Evolutionary conservation across 352 stramenopile genomes (phyloP).

Genomic region (Pythium volutum): DNA sequence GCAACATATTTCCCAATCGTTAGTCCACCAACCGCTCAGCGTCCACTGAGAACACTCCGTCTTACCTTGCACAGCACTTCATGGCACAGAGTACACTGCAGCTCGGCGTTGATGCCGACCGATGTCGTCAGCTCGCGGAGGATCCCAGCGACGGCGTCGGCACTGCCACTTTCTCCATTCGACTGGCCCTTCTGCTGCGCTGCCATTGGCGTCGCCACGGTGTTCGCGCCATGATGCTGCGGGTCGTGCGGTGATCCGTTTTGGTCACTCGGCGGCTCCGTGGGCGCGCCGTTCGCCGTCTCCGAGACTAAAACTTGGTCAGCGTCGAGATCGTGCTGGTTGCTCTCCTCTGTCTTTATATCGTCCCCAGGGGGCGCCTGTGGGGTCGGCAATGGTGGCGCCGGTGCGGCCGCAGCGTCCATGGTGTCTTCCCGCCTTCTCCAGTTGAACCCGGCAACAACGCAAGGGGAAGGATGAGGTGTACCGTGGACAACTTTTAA

Average conservation of each 20-base stretch:
- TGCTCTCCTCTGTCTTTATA: background rate
- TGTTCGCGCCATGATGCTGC: background rate
- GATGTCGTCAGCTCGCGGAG: constrained; percentile 15
- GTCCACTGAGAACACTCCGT: background rate
- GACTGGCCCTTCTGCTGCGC: background rate
- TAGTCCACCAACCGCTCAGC: background rate
- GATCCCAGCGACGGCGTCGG: constrained; percentile 4
- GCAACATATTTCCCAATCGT: background rate
- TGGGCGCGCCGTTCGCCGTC: background rate
- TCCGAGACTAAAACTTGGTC: background rate
- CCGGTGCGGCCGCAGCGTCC: background rate
- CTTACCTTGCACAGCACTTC: constrained; percentile 29
- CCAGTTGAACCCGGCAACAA: background rate
- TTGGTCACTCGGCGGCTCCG: background rate
- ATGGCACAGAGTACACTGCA: constrained; percentile 33
- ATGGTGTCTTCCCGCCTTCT: background rate
- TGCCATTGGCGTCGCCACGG: background rate
- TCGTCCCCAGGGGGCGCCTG: background rate
- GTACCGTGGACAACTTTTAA: constrained; percentile 6
- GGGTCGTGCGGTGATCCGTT: background rate
- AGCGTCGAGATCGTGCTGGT: background rate
- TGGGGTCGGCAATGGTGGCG: background rate
- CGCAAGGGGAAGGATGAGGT: background rate
- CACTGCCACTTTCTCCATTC: background rate
- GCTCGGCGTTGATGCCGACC: constrained; percentile 19